These are phyloP conservation scores for Nicotiana benthamiana DNA, from an alignment of 257 asterid genomes.

Conservation along the genomic window DNA sequence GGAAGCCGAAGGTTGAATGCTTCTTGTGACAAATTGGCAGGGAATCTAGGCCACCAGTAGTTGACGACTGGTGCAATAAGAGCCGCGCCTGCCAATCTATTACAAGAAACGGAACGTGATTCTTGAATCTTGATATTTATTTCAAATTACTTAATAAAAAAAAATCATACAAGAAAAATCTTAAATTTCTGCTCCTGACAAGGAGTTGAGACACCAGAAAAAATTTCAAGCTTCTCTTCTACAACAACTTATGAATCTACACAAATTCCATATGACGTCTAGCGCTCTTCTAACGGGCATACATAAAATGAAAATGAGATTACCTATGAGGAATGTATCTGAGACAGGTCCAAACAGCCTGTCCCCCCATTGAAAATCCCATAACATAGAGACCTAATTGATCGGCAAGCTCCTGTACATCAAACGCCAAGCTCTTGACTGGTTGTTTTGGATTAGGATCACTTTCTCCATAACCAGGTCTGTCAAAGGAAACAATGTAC, in stretches of 20 bases:
- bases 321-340: conserved; percentile 92
- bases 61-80: conserved; percentile 68
- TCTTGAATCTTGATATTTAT: neutral
- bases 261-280: neutral
- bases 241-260: neutral
- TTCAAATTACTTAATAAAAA: neutral
- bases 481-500: conserved; percentile 65
- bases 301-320: neutral
- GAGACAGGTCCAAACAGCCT: conserved; percentile 71
- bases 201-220: conserved; percentile 21
- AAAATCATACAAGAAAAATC: neutral
- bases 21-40: conserved; percentile 54
- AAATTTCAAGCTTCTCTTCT: conserved; percentile 22
- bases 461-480: conserved; percentile 96
- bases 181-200: neutral
- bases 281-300: neutral
- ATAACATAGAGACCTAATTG: conserved; percentile 56
- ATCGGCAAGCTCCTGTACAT: conserved; percentile 84
- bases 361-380: conserved; percentile 93
- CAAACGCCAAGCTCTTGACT: conserved; percentile 55
- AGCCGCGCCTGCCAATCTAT: conserved; percentile 82
- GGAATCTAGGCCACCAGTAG: conserved; percentile 82
- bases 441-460: conserved; percentile 70
- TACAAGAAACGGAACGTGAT: conserved; percentile 8
- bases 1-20: conserved; percentile 35